Percentiles rank a stretch among this genome's conserved stretches.
phyloP scores from a whole-genome alignment of 2,329 filamentous ascomycete genomes.

The Colletotrichum abscissum region DNA sequence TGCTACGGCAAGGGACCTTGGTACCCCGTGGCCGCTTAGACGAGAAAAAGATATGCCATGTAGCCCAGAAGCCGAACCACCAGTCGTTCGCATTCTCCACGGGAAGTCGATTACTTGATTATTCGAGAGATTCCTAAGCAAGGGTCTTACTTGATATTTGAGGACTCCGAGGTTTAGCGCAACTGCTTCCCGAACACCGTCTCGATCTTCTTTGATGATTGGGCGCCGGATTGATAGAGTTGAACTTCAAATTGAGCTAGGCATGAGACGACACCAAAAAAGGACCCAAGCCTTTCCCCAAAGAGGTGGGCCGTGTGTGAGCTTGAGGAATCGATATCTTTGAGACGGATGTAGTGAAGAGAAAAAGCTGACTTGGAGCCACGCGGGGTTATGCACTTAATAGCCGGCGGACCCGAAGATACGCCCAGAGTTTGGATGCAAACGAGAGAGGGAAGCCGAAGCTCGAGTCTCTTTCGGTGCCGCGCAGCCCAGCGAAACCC shows the following conservation, averaged over 20 bases:
- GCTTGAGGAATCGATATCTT: background rate
- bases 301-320: background rate
- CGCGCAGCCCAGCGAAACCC: background rate
- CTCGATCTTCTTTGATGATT: conserved; percentile 29
- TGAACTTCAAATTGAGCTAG: background rate
- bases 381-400: conserved; percentile 23
- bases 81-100: background rate
- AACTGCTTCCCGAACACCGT: background rate
- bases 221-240: conserved; percentile 8
- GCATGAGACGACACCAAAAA: conserved; percentile 26
- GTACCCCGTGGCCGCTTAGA: background rate
- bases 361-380: background rate
- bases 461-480: background rate
- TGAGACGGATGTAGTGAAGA: background rate
- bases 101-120: conserved; percentile 7
- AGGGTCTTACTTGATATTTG: conserved; percentile 10
- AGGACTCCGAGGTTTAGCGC: background rate
- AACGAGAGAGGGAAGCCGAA: background rate
- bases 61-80: background rate
- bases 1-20: background rate
- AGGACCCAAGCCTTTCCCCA: conserved; percentile 1
- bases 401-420: conserved; percentile 1
- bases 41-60: background rate
- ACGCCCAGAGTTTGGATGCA: background rate
- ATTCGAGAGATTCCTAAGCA: conserved; percentile 5